These are phyloP conservation scores for Aureobasidium subglaciale DNA, from an alignment of 2,329 filamentous ascomycete genomes.

Conservation along the genomic window DNA sequence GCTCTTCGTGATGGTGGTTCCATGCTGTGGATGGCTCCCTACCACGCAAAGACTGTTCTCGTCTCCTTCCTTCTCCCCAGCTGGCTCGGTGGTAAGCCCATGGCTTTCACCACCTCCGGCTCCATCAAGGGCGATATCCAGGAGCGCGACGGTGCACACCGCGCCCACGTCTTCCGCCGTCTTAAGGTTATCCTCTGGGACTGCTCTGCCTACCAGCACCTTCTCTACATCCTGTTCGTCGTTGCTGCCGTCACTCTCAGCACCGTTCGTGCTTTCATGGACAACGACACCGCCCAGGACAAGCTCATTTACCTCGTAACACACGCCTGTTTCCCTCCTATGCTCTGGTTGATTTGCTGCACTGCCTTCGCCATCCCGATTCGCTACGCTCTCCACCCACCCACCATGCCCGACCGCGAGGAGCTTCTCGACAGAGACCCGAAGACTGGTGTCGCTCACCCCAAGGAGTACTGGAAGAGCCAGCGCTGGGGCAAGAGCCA, in stretches of 20 bases:
- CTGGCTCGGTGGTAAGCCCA: slow-evolving; percentile 48
- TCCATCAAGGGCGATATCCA: slow-evolving; percentile 50
- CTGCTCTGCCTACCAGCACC: slow-evolving; percentile 50
- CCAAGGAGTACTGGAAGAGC: slow-evolving; percentile 22
- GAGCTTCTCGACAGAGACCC: slow-evolving; percentile 49
- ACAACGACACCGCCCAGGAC: slow-evolving; percentile 32
- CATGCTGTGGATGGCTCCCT: slow-evolving; percentile 58
- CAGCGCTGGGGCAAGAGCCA: slow-evolving; percentile 16
- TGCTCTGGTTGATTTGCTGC: slow-evolving; percentile 42
- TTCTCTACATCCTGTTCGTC: slow-evolving; percentile 48
- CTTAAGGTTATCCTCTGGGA: slow-evolving; percentile 50
- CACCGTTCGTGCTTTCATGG: slow-evolving; percentile 44
- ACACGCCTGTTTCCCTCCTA: slow-evolving; percentile 56
- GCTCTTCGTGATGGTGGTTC: slow-evolving; percentile 51
- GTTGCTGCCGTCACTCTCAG: slow-evolving; percentile 45
- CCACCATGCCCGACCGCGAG: slow-evolving; percentile 51
- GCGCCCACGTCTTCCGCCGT: slow-evolving; percentile 43
- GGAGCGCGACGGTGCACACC: slow-evolving; percentile 44
- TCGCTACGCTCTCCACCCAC: slow-evolving; percentile 55
- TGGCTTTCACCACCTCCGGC: slow-evolving; percentile 56
- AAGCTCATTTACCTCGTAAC: slow-evolving; percentile 50
- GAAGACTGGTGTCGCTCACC: slow-evolving; percentile 49
- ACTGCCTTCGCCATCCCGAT: slow-evolving; percentile 36
- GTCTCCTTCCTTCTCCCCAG: slow-evolving; percentile 20
- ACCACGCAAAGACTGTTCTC: slow-evolving; percentile 50